phyloP scores from a whole-genome alignment of 2,329 filamentous ascomycete genomes.

The Teratosphaeriaceae sp. region DNA sequence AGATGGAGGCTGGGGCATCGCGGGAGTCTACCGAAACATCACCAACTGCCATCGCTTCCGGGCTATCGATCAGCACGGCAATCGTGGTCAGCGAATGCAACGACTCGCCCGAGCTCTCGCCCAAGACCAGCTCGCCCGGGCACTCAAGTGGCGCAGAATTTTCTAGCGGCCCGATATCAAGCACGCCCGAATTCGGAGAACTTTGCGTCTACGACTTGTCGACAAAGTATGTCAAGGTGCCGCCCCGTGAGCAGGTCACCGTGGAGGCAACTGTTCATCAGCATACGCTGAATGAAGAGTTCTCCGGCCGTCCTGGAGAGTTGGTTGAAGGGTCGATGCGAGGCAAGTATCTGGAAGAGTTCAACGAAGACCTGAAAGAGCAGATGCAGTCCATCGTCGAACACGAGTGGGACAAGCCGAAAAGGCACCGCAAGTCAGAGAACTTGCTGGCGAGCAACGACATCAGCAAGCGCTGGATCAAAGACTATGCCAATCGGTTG shows the following conservation, averaged over 20 bases:
- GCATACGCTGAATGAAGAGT: neutral
- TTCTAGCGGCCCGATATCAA: too few relatives aligned
- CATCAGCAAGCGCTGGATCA: neutral
- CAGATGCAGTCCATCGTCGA: neutral
- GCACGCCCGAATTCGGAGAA: too few relatives aligned
- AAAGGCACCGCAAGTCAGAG: neutral
- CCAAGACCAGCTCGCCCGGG: too few relatives aligned
- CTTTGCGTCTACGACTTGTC: too few relatives aligned
- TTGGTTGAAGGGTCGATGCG: neutral
- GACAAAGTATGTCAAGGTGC: too few relatives aligned
- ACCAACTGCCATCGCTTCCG: too few relatives aligned
- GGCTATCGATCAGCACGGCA: too few relatives aligned
- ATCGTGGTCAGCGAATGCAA: too few relatives aligned
- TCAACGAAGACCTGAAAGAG: neutral
- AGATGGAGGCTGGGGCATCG: neutral
- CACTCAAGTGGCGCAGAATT: too few relatives aligned
- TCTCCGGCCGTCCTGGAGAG: neutral
- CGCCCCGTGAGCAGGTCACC: neutral
- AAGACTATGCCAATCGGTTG: neutral
- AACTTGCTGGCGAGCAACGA: neutral
- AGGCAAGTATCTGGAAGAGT: constrained; percentile 1
- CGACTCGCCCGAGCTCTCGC: too few relatives aligned
- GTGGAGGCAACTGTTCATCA: neutral
- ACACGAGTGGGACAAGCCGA: neutral
- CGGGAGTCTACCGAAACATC: neutral